Conservation (phyloP, 129 eudicot genomes). For the Glebionis coronaria region DNA sequence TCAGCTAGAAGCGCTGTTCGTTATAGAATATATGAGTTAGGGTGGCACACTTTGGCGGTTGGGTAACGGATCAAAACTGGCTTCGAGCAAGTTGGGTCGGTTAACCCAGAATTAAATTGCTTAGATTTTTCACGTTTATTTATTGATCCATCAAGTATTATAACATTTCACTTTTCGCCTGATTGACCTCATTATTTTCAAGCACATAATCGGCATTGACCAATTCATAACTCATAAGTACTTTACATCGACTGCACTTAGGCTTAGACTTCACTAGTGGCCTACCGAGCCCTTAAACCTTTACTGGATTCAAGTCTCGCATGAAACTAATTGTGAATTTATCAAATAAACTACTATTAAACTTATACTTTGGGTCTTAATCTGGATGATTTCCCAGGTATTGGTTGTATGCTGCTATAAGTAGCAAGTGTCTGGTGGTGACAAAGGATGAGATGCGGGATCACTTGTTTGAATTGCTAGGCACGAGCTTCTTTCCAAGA, state of each 20-base stretch:
- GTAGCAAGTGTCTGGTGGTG: slow-evolving; percentile 68
- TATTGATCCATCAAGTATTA: too few relatives aligned
- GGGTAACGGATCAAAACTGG: too few relatives aligned
- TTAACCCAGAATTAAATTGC: too few relatives aligned
- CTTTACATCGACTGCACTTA: background rate
- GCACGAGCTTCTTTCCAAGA: slow-evolving; percentile 67
- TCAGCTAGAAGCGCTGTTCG: background rate
- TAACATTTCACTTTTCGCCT: too few relatives aligned
- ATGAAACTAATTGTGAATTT: background rate
- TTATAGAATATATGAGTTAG: background rate
- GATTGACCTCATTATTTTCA: too few relatives aligned
- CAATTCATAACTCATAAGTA: too few relatives aligned
- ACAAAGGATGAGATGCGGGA: slow-evolving; percentile 99
- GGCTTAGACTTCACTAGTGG: background rate
- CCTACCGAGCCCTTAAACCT: background rate
- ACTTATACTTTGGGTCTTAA: background rate
- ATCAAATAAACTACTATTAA: background rate
- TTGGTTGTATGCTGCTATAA: slow-evolving; percentile 9
- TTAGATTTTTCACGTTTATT: too few relatives aligned
- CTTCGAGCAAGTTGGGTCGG: too few relatives aligned
- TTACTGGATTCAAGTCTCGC: background rate
- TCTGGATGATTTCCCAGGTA: background rate
- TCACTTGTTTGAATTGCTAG: slow-evolving; percentile 92
- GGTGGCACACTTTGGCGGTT: too few relatives aligned
- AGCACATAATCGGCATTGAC: too few relatives aligned